Base-by-base conservation (phyloP, 2,329 filamentous ascomycete genomes). In the Thelonectria rubi region DNA sequence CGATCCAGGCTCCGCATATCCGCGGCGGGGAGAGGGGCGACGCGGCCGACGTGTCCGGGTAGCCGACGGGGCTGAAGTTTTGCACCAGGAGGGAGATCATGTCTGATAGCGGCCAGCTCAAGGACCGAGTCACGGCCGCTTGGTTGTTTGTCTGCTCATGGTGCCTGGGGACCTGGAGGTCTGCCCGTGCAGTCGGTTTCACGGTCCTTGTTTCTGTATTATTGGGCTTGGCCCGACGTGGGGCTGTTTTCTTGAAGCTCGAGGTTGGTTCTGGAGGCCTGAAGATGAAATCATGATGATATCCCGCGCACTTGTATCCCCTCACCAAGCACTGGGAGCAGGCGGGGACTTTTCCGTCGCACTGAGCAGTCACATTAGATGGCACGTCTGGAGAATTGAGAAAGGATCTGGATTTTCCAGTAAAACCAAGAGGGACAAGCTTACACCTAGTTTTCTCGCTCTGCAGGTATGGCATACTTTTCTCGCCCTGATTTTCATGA, bases 1-100 rank as follows among this genome's bases (percentile, higher is more conserved):
- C 76, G 0, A 80, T 72, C 79, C 78, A 81, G 1, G 75, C 69
- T 8, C 78, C 79, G 56, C 78, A 80, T 46, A 79, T 74, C 10
- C 74, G 72, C 21, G 72, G 78, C 51, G 78, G 78, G 52, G 68
- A 66, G 11, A 53, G 18, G 15, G 37, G 30, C 11, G 57, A 18
- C 15, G 40, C 15, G 2, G 39, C 18, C 1, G 56, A 60, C 5
- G 17, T 50, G 18, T 47, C 17, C 14, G 56, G 47, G 42, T 68
- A 50, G 10, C 56, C 52, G 1, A 24, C 43, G 0, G 65, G 68
- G 17, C 60, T 53, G 24, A 70, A 71, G 12, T 69, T 70, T 24
- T 69, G 71, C 2, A 69, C 64, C 0, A 70, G 60, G 0, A 73
- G 46, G 1, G 69, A 71, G 20, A 73, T 64, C 43, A 73, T 65